phyloP scores from a whole-genome alignment of 1,284 basidiomycete species.

The Inonotus obliquus region DNA sequence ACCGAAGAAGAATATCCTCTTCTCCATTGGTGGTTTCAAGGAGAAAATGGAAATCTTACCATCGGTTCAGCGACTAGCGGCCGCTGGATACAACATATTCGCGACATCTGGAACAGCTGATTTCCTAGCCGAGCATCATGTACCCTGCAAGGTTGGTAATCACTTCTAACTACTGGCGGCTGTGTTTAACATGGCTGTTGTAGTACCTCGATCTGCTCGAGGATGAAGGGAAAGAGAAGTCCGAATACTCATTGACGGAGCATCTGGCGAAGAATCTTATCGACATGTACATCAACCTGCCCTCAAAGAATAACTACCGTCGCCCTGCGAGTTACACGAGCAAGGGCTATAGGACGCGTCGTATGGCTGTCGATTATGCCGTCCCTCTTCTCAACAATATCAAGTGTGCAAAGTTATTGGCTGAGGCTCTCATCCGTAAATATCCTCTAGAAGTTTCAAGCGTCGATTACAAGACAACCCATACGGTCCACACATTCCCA shows the following conservation, averaged over 20 bases:
- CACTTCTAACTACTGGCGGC: not conserved
- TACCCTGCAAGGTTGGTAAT: constrained; percentile 54
- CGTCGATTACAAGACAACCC: constrained; percentile 94
- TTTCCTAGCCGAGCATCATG: constrained; percentile 83
- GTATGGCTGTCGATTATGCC: constrained; percentile 99
- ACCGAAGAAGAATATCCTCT: constrained; percentile 94
- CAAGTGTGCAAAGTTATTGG: constrained; percentile 97
- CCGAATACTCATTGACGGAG: constrained; percentile 92
- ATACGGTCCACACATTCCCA: constrained; percentile 87
- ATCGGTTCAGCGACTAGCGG: constrained; percentile 93
- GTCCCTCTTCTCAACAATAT: constrained; percentile 98
- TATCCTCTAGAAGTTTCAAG: constrained; percentile 84
- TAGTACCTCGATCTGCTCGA: constrained; percentile 94
- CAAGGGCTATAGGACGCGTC: constrained; percentile 94
- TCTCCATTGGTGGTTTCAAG: constrained; percentile 94
- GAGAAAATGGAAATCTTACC: constrained; percentile 98
- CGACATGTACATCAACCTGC: constrained; percentile 99
- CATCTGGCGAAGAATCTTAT: constrained; percentile 95
- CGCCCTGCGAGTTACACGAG: constrained; percentile 96
- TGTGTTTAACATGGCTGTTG: constrained; percentile 34
- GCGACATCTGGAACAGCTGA: constrained; percentile 96
- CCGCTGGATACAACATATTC: constrained; percentile 94
- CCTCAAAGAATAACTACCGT: constrained; percentile 97
- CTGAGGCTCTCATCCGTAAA: constrained; percentile 91
- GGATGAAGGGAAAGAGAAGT: constrained; percentile 86